A percentile compares a stretch with the other conserved stretches of the same genome.
Conservation (phyloP, 2,329 filamentous ascomycete genomes). For the Aureobasidium lini region DNA sequence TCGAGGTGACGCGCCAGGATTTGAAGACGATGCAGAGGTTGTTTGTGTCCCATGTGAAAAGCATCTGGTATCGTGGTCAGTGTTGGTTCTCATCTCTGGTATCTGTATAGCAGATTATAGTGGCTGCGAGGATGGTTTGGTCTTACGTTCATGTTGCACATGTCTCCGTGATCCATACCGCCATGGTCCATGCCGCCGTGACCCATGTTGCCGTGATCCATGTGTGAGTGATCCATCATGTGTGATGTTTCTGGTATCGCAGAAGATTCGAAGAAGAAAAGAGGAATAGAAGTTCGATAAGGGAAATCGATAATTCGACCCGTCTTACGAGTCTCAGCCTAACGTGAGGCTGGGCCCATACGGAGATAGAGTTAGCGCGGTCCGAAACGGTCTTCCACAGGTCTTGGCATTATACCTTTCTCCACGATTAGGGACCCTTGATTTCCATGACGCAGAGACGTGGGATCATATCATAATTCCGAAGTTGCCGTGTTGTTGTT, state of each 20-base stretch:
- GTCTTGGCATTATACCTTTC: background rate
- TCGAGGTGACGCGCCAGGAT: conserved; percentile 77
- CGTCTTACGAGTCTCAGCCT: background rate
- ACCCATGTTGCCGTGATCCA: conserved; percentile 18
- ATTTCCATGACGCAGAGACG: background rate
- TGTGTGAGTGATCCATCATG: conserved; percentile 12
- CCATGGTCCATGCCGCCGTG: conserved; percentile 36
- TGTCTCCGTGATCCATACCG: conserved; percentile 46
- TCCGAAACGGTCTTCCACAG: background rate
- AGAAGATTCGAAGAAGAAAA: background rate
- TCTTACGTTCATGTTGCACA: conserved; percentile 86
- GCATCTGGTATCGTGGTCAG: conserved; percentile 61
- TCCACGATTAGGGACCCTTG: background rate
- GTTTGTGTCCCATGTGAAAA: conserved; percentile 91
- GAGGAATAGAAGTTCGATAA: background rate
- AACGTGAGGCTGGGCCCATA: background rate
- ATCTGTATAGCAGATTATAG: too few species aligned
- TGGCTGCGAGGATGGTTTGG: background rate
- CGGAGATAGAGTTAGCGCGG: background rate
- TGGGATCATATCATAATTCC: background rate
- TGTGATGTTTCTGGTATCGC: background rate
- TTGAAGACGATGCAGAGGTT: conserved; percentile 96
- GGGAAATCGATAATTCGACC: background rate
- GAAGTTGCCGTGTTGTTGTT: background rate
- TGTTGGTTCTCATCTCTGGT: too few species aligned